Evolutionary conservation across 192 early-diverging fungal species (phyloP), one percentile per base, ranked within the genome.

Genomic region (Backusella westeae): DNA sequence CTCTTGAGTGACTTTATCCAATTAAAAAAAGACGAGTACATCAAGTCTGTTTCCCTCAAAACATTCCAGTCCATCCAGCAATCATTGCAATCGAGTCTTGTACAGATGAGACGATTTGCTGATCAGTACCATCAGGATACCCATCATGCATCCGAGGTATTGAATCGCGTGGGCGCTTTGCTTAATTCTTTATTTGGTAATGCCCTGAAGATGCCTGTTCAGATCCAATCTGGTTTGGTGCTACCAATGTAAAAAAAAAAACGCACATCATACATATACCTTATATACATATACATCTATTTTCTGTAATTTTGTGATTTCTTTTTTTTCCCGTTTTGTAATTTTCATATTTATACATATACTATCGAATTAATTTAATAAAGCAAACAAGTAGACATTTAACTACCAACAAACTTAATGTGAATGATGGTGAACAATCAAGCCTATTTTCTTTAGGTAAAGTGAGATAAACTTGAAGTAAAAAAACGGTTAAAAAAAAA

Each of bases 31-130:
- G 52, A 56, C 14, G 29, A 73, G 6, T 49, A 59, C 14, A 41
- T 21, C 32, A 34, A 56, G 19, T 34, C 44, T 21, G 26, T 46
- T 36, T 73, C 52, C 1, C 19, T 73, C 6, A 56, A 73, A 21
- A 46, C 46, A 8, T 46, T 38, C 6, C 26, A 35, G 4, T 36
- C 46, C 29, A 56, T 59, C n/a, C 15, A 53, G 1, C 5, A 38
- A 34, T 52, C 34, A 4, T 34, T 73, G 1, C 71, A 73, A 19
- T 52, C 34, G 0, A 49, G 49, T 5, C 29, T 73, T 35, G 52
- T 73, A 17, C 71, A 73, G 21, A 73, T 73, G 71, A 46, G 71
- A 73, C 56, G 71, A 73, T 56, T 56, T 21, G 19, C 53, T 56
- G 53, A 56, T 56, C 53, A 56, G n/a, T 56, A 56, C n/a, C 42